Evolutionary conservation across 306 rosid species (phyloP).

Genomic region (Albizia julibrissin): DNA sequence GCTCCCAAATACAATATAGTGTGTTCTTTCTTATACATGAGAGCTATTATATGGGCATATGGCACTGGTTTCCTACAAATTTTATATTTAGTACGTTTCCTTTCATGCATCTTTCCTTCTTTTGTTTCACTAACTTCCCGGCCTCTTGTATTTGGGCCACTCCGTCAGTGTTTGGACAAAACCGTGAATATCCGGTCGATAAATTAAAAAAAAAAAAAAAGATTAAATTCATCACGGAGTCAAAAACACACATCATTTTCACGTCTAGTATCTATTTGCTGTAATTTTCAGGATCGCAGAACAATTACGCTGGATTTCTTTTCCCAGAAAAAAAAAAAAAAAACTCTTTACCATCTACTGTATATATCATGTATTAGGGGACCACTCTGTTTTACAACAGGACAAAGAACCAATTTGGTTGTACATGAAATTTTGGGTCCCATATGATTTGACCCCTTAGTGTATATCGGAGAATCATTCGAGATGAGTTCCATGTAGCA

Average conservation of each 20-base stretch:
- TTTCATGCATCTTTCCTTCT: no score
- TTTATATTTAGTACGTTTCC: not conserved
- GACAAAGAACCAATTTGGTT: not conserved
- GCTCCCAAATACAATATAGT: not conserved
- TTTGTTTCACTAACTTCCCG: not conserved
- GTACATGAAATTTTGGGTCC: not conserved
- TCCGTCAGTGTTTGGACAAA: not conserved
- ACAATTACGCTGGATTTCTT: not conserved
- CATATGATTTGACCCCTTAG: not conserved
- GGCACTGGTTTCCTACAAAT: not conserved
- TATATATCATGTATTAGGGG: not conserved
- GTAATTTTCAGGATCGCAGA: constrained; percentile 7
- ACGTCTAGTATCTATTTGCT: not conserved
- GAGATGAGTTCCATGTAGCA: not conserved
- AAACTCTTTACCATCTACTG: not conserved
- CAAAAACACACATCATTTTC: not conserved
- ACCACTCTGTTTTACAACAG: not conserved
- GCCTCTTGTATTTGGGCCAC: not conserved
- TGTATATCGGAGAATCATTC: not conserved
- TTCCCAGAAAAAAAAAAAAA: not conserved
- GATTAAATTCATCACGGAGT: not conserved
- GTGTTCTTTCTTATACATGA: not conserved
- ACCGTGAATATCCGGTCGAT: not conserved
- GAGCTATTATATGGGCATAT: not conserved
- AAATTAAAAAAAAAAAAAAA: no score